Evolutionary conservation across 441 rosid species (phyloP).

Genomic region (Gossypium gossypioides): DNA sequence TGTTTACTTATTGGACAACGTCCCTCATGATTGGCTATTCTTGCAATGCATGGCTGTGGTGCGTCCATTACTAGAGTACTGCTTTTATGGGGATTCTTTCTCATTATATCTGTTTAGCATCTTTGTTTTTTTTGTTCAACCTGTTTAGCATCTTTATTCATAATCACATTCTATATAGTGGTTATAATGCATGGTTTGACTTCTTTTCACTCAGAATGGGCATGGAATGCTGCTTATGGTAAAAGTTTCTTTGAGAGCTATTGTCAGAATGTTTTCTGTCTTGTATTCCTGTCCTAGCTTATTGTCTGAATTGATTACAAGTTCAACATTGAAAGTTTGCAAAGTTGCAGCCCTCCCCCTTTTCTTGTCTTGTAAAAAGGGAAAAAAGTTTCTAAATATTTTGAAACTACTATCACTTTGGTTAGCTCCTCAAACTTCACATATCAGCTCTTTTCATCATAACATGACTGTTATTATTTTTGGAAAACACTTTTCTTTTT

Average conservation of each 20-base stretch:
- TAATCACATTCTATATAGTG: background rate
- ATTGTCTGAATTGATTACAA: background rate
- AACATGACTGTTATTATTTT: background rate
- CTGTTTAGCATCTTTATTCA: background rate
- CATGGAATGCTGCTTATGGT: background rate
- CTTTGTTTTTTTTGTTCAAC: background rate
- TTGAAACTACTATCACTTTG: background rate
- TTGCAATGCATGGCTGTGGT: slow-evolving; percentile 96
- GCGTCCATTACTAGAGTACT: slow-evolving; percentile 18
- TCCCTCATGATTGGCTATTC: slow-evolving; percentile 93
- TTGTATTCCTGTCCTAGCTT: background rate
- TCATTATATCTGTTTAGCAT: background rate
- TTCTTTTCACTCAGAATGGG: background rate
- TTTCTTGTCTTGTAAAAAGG: background rate
- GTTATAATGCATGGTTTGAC: background rate
- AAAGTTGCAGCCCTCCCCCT: background rate
- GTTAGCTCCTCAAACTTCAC: background rate
- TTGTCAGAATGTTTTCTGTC: background rate
- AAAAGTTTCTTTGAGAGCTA: slow-evolving; percentile 2
- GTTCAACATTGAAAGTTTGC: background rate
- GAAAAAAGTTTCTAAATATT: background rate
- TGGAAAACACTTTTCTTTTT: background rate
- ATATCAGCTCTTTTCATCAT: background rate
- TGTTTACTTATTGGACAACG: slow-evolving; percentile 69
- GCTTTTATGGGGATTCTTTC: background rate